Percentiles rank a stretch among this genome's conserved stretches.
Evolutionary conservation across 371 early-diverging fungal genomes (phyloP).

Genomic region (Mortierella sp.): DNA sequence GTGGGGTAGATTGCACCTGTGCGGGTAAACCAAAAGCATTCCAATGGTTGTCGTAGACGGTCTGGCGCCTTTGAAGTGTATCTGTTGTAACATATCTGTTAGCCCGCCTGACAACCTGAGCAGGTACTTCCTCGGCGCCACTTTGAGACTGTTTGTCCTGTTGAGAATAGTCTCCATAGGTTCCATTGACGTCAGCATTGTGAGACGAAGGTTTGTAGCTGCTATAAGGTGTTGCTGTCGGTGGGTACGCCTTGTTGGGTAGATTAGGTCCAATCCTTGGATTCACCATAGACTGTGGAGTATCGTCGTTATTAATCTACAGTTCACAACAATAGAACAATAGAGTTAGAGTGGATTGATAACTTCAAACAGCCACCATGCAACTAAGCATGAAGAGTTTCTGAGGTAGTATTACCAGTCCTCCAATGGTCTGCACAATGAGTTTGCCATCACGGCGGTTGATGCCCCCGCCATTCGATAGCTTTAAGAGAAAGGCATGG

Average conservation of each 20-base stretch:
- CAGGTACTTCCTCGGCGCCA: too few relatives aligned
- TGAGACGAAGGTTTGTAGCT: conserved; percentile 19
- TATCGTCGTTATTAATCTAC: conserved; percentile 32
- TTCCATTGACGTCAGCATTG: background rate
- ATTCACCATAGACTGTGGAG: conserved; percentile 49
- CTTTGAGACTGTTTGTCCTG: background rate
- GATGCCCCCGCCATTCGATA: conserved; percentile 42
- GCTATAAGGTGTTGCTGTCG: conserved; percentile 40
- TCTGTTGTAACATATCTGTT: background rate
- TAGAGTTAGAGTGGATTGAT: too few relatives aligned
- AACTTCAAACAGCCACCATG: too few relatives aligned
- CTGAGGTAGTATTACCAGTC: too few relatives aligned
- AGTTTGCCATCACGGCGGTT: conserved; percentile 42
- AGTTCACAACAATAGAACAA: too few relatives aligned
- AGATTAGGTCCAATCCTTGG: conserved; percentile 13
- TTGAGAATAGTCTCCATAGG: background rate
- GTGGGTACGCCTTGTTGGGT: conserved; percentile 39
- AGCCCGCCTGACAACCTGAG: too few relatives aligned
- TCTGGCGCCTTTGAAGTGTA: conserved; percentile 25
- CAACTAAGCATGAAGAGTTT: too few relatives aligned
- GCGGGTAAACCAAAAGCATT: conserved; percentile 28
- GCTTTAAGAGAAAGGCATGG: conserved; percentile 18
- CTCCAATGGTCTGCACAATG: conserved; percentile 31
- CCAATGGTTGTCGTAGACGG: conserved; percentile 45
- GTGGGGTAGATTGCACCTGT: conserved; percentile 3